Base-by-base conservation (phyloP, 345 rosid species). In the Capsella bursapastoris region DNA sequence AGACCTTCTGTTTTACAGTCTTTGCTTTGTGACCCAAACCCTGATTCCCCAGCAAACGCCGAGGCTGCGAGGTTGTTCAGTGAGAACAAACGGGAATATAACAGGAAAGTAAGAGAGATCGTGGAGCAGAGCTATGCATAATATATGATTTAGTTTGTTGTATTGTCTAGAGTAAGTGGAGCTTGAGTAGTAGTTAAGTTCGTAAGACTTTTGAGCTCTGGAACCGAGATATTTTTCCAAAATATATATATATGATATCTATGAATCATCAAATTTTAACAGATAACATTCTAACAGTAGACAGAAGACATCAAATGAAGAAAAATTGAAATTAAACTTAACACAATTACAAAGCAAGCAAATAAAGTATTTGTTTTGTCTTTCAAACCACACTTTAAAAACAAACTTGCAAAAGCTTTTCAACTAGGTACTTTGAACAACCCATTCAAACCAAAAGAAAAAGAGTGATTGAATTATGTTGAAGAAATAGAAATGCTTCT, bases 11-110 rank as follows among this genome's bases (percentile, higher is more conserved):
- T 37, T 25, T 70, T 28, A 8, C 82, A 85, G 91, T 87, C 94
- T 7, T 64, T 89, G 76, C 91, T 89, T 15, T 86, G 91, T 68
- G 95, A 89, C 43, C 95, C 90, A n/a, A 89, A 87, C 61, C 91
- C 88, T 14, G 84, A 81, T 70, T 89, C 88, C 5, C 90, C 91
- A 1, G 88, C 91, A 65, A 89, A 89, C 71, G 84, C 87, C 0
- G 91, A 86, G 73, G 95, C 95, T 32, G 91, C 91, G 31, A 83
- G 88, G 67, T 68, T 85, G 90, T 87, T 85, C 58, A 86, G 88
- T 31, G 86, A 84, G 77, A 85, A 83, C 34, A 83, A 85, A 72
- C 68, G 86, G 4, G 90, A 87, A 55, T 87, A 89, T 77, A 87
- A 89, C 66, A 68, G 90, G 68, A 80, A 84, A 79, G 87, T 88